Conservation (phyloP, 495 filamentous ascomycete species). For the Trichoderma virens region DNA sequence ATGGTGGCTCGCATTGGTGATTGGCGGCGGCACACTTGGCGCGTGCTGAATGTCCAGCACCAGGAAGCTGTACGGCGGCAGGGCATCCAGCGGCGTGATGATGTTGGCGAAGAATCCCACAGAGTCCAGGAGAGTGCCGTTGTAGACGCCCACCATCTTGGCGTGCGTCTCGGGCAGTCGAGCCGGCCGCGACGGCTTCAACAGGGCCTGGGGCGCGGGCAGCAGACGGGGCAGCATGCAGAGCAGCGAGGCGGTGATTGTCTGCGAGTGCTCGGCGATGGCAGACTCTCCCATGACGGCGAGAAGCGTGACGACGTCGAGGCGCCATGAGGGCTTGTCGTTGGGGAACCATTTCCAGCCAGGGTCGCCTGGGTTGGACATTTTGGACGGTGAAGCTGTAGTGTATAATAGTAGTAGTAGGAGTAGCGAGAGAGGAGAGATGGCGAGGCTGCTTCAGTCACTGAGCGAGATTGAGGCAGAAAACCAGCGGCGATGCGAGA, state of each 20-base stretch:
- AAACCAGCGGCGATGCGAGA: too few species aligned
- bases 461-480: too few species aligned
- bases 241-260: slow-evolving; percentile 47
- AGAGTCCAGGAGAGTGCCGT: slow-evolving; percentile 42
- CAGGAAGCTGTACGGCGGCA: slow-evolving; percentile 37
- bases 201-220: slow-evolving; percentile 57
- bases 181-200: slow-evolving; percentile 48
- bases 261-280: slow-evolving; percentile 48
- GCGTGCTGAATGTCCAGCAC: slow-evolving; percentile 41
- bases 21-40: background rate
- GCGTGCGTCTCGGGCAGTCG: slow-evolving; percentile 47
- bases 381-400: background rate
- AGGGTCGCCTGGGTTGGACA: slow-evolving; percentile 5
- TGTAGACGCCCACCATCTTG: slow-evolving; percentile 50
- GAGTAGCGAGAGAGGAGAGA: background rate
- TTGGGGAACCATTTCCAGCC: slow-evolving; percentile 31
- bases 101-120: slow-evolving; percentile 58
- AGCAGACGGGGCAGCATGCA: slow-evolving; percentile 56
- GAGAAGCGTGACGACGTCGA: slow-evolving; percentile 56
- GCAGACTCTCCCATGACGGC: slow-evolving; percentile 56
- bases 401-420: background rate
- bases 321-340: slow-evolving; percentile 37
- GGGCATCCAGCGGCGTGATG: slow-evolving; percentile 45
- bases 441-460: too few species aligned
- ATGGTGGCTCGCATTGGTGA: background rate